Evolutionary conservation across 768 basidiomycete species (phyloP).

Genomic region (Dictyophora rubrovolvata): DNA sequence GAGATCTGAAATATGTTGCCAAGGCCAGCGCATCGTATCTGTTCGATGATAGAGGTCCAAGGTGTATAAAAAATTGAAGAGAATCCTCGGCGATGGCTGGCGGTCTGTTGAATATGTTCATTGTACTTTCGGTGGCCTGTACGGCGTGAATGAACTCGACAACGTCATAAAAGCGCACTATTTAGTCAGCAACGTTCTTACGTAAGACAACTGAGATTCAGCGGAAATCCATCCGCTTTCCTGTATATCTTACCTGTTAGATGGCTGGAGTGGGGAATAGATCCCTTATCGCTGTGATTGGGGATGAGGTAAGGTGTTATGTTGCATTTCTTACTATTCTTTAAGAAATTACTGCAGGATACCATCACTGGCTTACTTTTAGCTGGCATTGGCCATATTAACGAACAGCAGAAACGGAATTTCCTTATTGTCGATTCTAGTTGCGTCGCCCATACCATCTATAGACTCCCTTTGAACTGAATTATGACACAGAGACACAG

Average conservation of each 20-base stretch:
- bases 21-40: conserved; percentile 52
- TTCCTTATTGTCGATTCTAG: conserved; percentile 93
- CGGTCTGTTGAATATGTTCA: conserved; percentile 65
- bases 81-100: conserved; percentile 83
- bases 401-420: conserved; percentile 90
- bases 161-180: conserved; percentile 11
- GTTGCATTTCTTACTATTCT: neutral
- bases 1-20: conserved; percentile 54
- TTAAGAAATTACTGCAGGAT: conserved; percentile 45
- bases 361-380: conserved; percentile 92
- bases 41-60: conserved; percentile 42
- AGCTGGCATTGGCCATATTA: conserved; percentile 89
- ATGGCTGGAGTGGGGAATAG: conserved; percentile 33
- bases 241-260: neutral
- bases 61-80: conserved; percentile 66
- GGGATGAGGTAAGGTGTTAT: conserved; percentile 68
- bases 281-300: conserved; percentile 87
- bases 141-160: neutral
- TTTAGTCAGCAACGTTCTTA: conserved; percentile 13
- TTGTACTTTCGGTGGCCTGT: conserved; percentile 14
- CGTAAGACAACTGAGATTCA: neutral
- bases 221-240: neutral
- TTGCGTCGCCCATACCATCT: conserved; percentile 23
- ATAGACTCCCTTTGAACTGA: neutral
- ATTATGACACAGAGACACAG: conserved; percentile 64